Evolutionary conservation across 2,329 filamentous ascomycete species (phyloP).

Genomic region (Fusarium sp.): DNA sequence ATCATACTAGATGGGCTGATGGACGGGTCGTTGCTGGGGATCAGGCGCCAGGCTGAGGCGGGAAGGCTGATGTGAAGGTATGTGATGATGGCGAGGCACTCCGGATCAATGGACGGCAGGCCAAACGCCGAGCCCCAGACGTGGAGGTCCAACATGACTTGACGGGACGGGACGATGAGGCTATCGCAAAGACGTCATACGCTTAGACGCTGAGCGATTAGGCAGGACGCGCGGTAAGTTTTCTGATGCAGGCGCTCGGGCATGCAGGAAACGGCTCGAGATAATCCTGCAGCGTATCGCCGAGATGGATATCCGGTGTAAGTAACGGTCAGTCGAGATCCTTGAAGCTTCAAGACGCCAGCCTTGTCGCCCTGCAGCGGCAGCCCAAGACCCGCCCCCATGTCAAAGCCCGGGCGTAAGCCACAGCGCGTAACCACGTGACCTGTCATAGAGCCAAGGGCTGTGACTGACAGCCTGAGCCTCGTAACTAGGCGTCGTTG

Average conservation of each 20-base stretch:
- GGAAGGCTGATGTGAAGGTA: constrained; percentile 76
- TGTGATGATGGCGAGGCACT: constrained; percentile 86
- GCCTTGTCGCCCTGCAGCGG: constrained; percentile 26
- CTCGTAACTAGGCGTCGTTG: not conserved
- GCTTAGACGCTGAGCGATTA: constrained; percentile 5
- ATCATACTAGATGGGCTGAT: constrained; percentile 76
- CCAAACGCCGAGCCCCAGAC: constrained; percentile 92
- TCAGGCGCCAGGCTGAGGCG: constrained; percentile 72
- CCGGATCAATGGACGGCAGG: constrained; percentile 89
- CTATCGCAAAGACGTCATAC: constrained; percentile 26
- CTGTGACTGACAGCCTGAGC: not conserved
- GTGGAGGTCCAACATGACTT: constrained; percentile 73
- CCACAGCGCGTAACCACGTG: constrained; percentile 45
- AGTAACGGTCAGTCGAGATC: constrained; percentile 8
- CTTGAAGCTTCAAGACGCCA: constrained; percentile 29
- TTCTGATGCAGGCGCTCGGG: constrained; percentile 13
- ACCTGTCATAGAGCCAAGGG: constrained; percentile 4
- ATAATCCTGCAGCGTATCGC: constrained; percentile 25
- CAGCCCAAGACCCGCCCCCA: constrained; percentile 4
- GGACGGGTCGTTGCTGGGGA: constrained; percentile 79
- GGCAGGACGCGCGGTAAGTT: constrained; percentile 1
- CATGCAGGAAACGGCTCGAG: constrained; percentile 5
- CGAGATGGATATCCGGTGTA: not conserved
- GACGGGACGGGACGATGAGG: constrained; percentile 14
- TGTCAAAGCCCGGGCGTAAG: constrained; percentile 20